Conservation (phyloP, 2,329 filamentous ascomycete genomes). For the Botrytis fragariae region DNA sequence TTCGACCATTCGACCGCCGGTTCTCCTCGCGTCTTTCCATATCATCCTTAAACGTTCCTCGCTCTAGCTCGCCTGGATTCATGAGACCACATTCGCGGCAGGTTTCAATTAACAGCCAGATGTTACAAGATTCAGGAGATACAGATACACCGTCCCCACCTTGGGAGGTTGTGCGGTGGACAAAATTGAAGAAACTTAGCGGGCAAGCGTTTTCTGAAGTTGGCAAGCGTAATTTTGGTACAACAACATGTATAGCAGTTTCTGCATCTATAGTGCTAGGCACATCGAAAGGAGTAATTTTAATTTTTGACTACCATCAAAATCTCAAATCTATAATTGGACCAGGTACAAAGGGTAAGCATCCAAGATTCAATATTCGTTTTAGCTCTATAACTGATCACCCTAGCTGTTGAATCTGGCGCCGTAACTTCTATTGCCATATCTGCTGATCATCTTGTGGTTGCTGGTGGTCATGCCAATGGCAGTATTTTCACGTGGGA, state of each 20-base stretch:
- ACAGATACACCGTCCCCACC: conserved; percentile 73
- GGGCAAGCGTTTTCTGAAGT: conserved; percentile 88
- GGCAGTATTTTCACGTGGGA: conserved; percentile 98
- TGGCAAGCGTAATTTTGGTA: conserved; percentile 87
- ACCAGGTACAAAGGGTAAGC: conserved; percentile 79
- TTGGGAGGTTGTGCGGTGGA: conserved; percentile 98
- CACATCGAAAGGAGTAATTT: conserved; percentile 88
- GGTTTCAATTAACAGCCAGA: conserved; percentile 72
- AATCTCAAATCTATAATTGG: conserved; percentile 92
- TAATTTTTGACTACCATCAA: conserved; percentile 97
- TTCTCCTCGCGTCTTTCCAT: conserved; percentile 80
- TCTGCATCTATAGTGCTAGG: conserved; percentile 87
- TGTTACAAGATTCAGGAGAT: conserved; percentile 60
- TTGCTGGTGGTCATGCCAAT: conserved; percentile 85
- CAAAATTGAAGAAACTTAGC: conserved; percentile 83
- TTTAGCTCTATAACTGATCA: background rate
- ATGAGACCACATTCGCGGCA: conserved; percentile 75
- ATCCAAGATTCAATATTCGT: background rate
- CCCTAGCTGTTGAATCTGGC: conserved; percentile 80
- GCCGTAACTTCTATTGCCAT: conserved; percentile 83
- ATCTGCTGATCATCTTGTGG: conserved; percentile 88
- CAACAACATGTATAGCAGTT: conserved; percentile 84
- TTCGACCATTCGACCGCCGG: conserved; percentile 89
- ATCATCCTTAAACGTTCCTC: conserved; percentile 59
- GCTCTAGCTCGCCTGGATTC: conserved; percentile 69